Evolutionary conservation across 129 eudicot species (phyloP), one percentile per base, ranked within the genome.

Genomic region (Gnaphalium uliginosum): DNA sequence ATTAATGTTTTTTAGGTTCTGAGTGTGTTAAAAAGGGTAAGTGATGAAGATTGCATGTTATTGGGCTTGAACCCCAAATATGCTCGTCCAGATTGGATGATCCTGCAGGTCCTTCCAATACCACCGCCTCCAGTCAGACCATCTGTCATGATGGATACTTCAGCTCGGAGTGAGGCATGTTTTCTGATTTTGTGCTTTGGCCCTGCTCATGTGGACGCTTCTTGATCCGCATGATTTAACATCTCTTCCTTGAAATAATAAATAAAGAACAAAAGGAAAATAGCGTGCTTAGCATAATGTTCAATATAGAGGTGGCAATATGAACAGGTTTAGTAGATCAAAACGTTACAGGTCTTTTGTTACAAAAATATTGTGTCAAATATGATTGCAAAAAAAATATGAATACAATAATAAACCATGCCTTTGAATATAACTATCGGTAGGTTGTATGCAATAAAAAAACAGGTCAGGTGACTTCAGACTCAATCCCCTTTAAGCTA

Each of bases 41-140:
- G 96, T 69, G 98, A 94, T 68, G 98, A 94, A 71, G 98, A 94
- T 77, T 94, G 98, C 76, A 63, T 79, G 58, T 75, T 88, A 67
- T 69, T 94, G 82, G 98, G 98, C 30, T 90, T 94, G 69, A 88
- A 85, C 71, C 98, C 98, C n/a, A 85, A 90, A 67, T 94, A 83
- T 81, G 98, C 98, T 43, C 98, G 98, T 27, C 98, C 98, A 25
- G 98, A 94, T 76, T 94, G 98, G 98, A 90, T 94, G 98, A 90
- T 94, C 59, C 91, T 94, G 72, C 98, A 94, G 85, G 98, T 81
- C 67, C 93, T 94, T 68, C 98, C 98, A 4, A 87, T 94, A 17
- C 98, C 98, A 33, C 98, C 98, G 29, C 98, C 97, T 68, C 98
- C 98, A 1, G 98, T 94, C 61, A 85, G 98, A 75, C 98, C 98